Evolutionary conservation across 495 filamentous ascomycete genomes (phyloP).

Genomic region (Penicillium coffeae): DNA sequence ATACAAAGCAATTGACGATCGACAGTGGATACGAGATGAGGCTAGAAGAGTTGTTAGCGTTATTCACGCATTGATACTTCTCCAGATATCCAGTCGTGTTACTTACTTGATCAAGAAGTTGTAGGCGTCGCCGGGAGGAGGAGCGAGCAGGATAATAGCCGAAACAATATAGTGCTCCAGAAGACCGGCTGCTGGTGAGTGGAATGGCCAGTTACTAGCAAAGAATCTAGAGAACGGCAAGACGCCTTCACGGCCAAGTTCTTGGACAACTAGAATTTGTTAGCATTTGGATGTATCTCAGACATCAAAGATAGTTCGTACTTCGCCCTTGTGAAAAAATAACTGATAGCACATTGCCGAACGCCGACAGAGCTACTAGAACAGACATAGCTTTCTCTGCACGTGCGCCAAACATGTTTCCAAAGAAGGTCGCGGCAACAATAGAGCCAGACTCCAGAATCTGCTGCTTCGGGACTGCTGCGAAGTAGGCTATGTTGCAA

Average conservation of each 20-base stretch:
- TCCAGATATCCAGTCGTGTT: too few relatives aligned
- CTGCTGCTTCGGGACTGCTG: conserved; percentile 60
- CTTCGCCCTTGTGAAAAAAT: conserved; percentile 65
- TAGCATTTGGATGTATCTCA: background rate
- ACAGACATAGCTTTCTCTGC: conserved; percentile 60
- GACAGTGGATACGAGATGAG: conserved; percentile 60
- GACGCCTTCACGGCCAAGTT: conserved; percentile 63
- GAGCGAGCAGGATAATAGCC: conserved; percentile 58
- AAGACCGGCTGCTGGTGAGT: conserved; percentile 57
- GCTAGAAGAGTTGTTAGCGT: conserved; percentile 32
- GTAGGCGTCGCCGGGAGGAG: conserved; percentile 61
- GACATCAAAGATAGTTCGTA: conserved; percentile 13
- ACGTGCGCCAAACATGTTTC: conserved; percentile 60
- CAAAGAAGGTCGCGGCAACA: conserved; percentile 62
- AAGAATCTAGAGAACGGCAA: conserved; percentile 58
- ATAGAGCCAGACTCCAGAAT: conserved; percentile 56
- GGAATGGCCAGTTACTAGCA: conserved; percentile 62
- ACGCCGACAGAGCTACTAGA: conserved; percentile 67
- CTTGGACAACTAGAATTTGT: conserved; percentile 47
- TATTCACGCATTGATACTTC: too few relatives aligned
- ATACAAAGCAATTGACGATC: conserved; percentile 58
- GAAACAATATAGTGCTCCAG: conserved; percentile 60
- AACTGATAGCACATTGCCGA: conserved; percentile 67
- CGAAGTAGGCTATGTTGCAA: conserved; percentile 70
- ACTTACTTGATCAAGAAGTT: conserved; percentile 60